A percentile compares a stretch with the other conserved stretches of the same genome.
phyloP scores from a whole-genome alignment of 352 stramenopile genomes.

The Blastocystis sp. region DNA sequence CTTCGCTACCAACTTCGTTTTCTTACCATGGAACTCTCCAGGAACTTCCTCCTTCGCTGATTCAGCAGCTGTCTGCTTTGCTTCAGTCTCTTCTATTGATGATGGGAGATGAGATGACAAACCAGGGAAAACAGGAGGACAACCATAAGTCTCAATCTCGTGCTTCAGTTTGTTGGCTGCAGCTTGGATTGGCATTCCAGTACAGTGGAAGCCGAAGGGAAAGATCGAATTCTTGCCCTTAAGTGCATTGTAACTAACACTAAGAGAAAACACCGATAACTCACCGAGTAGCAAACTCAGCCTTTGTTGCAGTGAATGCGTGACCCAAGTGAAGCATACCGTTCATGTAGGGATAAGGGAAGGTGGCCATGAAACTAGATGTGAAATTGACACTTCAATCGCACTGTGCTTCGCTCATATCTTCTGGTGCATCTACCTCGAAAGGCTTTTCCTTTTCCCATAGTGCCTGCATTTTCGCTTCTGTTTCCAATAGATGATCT shows the following conservation, averaged over 20 bases:
- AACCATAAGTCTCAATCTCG: slow-evolving; percentile 89
- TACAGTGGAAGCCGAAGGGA: slow-evolving; percentile 98
- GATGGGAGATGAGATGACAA: background rate
- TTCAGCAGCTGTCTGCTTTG: slow-evolving; percentile 70
- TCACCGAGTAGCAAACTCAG: slow-evolving; percentile 84
- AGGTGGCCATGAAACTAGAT: slow-evolving; percentile 92
- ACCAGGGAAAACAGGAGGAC: slow-evolving; percentile 85
- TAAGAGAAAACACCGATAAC: background rate
- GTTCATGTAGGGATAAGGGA: slow-evolving; percentile 99
- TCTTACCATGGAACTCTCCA: slow-evolving; percentile 84
- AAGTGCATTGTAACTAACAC: slow-evolving; percentile 85
- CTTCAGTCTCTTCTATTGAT: slow-evolving; percentile 72
- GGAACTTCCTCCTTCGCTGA: slow-evolving; percentile 71
- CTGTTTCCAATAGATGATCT: slow-evolving; percentile 52
- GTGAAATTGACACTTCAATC: background rate
- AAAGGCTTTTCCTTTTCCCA: slow-evolving; percentile 67
- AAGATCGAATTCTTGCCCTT: slow-evolving; percentile 98
- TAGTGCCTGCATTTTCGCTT: slow-evolving; percentile 51
- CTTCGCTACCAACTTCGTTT: slow-evolving; percentile 96
- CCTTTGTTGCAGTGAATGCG: slow-evolving; percentile 96
- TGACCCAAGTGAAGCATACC: slow-evolving; percentile 95
- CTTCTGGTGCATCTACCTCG: slow-evolving; percentile 46
- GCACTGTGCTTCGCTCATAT: slow-evolving; percentile 47
- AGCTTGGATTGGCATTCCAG: slow-evolving; percentile 98
- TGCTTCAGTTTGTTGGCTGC: slow-evolving; percentile 97